These are phyloP conservation scores for Durotheca rogersii DNA, from an alignment of 495 filamentous ascomycete species.

Conservation along the genomic window DNA sequence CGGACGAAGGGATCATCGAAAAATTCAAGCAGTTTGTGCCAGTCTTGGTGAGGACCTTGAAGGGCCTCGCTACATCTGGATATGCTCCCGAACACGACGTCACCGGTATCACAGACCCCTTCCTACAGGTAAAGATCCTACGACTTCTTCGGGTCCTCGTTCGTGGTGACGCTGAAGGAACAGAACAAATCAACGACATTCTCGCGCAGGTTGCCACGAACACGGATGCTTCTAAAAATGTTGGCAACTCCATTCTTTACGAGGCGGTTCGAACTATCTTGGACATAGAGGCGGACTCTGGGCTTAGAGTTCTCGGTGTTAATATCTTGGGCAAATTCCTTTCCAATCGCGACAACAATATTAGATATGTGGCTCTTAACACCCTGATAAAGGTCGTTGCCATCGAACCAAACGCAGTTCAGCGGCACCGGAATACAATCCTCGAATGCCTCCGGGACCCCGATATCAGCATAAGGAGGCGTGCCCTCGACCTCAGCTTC, in stretches of 20 bases:
- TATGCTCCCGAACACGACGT: constrained; percentile 99
- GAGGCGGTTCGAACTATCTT: constrained; percentile 96
- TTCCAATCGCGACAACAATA: constrained; percentile 97
- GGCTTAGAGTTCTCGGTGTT: constrained; percentile 88
- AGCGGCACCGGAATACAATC: constrained; percentile 95
- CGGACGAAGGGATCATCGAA: constrained; percentile 80
- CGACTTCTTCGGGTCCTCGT: constrained; percentile 80
- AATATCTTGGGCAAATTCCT: constrained; percentile 98
- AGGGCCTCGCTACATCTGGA: constrained; percentile 87
- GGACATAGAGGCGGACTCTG: constrained; percentile 96
- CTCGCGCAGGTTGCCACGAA: constrained; percentile 97
- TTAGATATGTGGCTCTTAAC: constrained; percentile 96
- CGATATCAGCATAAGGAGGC: constrained; percentile 95
- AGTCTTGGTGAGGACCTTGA: constrained; percentile 83
- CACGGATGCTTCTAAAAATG: constrained; percentile 96
- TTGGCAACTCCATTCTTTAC: constrained; percentile 96
- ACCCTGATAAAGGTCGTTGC: constrained; percentile 98
- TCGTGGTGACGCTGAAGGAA: constrained; percentile 82
- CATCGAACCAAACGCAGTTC: constrained; percentile 95
- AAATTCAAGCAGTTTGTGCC: constrained; percentile 81
- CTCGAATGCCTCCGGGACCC: constrained; percentile 94
- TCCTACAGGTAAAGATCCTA: constrained; percentile 94
- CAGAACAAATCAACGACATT: constrained; percentile 98
- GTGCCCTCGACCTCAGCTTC: constrained; percentile 94
- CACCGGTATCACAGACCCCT: constrained; percentile 97